Evolutionary conservation across 148 eudicot genomes (phyloP).

Genomic region (Dianthus caryophyllus): DNA sequence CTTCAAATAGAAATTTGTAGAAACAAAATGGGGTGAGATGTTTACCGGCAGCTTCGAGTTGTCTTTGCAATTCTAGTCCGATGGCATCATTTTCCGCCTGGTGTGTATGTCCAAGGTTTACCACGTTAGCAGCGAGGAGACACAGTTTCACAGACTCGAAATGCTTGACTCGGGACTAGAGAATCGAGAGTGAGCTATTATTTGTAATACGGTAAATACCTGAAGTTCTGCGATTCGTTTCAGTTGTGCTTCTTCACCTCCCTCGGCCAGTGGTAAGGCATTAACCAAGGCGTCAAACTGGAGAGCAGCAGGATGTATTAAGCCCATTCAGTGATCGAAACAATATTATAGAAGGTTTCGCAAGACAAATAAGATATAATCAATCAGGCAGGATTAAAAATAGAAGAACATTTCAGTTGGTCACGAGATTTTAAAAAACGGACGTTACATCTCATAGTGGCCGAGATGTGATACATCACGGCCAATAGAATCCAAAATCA

Average conservation of each 20-base stretch:
- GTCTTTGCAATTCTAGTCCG: conserved; percentile 91
- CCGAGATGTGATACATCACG: no score
- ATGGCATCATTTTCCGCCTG: conserved; percentile 89
- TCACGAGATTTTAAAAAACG: no score
- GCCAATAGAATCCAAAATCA: no score
- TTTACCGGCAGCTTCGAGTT: conserved; percentile 93
- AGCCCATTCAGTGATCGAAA: not conserved
- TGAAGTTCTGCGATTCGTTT: conserved; percentile 90
- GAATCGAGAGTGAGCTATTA: not conserved
- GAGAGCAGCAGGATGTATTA: conserved; percentile 2
- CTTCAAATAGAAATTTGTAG: not conserved
- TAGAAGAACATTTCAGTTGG: no score
- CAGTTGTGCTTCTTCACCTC: conserved; percentile 96
- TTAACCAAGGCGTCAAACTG: conserved; percentile 97
- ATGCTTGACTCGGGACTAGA: no score
- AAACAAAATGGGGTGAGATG: not conserved
- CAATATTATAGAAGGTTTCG: not conserved
- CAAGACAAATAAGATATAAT: not conserved
- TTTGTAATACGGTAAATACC: conserved; percentile 35
- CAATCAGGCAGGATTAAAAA: no score
- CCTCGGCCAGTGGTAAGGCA: conserved; percentile 86
- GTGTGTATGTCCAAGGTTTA: not conserved
- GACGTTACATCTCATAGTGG: no score
- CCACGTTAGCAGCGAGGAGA: conserved; percentile 6
- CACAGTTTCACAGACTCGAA: not conserved